Base-by-base conservation (phyloP, 371 early-diverging fungal genomes). In the Encephalitozoon cuniculi region DNA sequence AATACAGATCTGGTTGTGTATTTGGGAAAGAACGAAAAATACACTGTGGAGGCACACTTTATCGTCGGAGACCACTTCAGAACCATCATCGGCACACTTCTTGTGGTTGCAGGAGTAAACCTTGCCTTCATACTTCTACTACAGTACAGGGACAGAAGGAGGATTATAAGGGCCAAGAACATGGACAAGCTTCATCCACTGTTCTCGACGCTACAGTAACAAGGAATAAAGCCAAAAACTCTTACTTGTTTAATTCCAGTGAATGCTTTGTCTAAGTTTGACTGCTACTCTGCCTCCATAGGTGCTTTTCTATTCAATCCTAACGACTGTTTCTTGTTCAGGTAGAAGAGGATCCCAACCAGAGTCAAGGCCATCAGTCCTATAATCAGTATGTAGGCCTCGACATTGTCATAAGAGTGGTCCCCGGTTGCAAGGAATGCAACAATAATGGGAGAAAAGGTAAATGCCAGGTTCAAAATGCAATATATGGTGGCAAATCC, bases 401-500 rank as follows among this genome's bases (percentile, higher is more conserved):
- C 81, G 15, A 70, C 75, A 34, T 32, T 44, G 37, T 63, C 39
- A 46, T 66, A 77, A 4, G 39, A 44, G 30, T 40, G 0, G 30
- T 70, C 59, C 21, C 64, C 65, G 9, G 52, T 28, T 12, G 63
- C 52, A 12, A 77, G 32, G 15, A 65, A 46, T 32, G 70, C 66
- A n/a, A 81, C 59, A 4, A 74, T 15, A 15, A 80, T 37, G 0
- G 84, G 84, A 25, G 81, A 80, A 37, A 80, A 15, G 1, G 78
- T 74, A 73, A 73, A 84, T 26, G 84, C 80, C 5, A 80, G 21
- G 66, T 84, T 84, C 18, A 81, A 23, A 0, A 75, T 68, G 49
- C 82, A 82, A 1, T 63, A 76, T 5, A 84, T 54, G 23, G 76
- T 64, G 37, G 80, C 79, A 63, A 84, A 75, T 28, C 79, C 81